Conservation (phyloP, 2,329 filamentous ascomycete species). For the Trichoderma aggressivum region DNA sequence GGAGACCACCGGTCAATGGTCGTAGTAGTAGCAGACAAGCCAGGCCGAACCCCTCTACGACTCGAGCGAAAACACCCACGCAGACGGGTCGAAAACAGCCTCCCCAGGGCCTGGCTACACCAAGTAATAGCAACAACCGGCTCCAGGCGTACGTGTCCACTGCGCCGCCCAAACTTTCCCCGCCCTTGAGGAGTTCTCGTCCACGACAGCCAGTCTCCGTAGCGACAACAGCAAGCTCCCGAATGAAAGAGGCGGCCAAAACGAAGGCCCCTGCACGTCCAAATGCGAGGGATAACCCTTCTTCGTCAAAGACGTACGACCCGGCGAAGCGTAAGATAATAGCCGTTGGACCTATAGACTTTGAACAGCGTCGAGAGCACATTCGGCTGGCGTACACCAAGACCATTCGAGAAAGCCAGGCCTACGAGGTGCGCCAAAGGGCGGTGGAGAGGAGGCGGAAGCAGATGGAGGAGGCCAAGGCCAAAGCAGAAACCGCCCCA, state of each 20-base stretch:
- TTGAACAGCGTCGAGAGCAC: slow-evolving; percentile 74
- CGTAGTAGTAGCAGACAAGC: slow-evolving; percentile 29
- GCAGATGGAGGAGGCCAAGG: slow-evolving; percentile 46
- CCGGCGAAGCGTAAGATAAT: slow-evolving; percentile 49
- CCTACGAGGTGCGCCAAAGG: slow-evolving; percentile 50
- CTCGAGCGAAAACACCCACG: slow-evolving; percentile 40
- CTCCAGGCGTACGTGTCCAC: slow-evolving; percentile 72
- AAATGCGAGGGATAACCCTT: slow-evolving; percentile 24
- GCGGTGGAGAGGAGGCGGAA: slow-evolving; percentile 48
- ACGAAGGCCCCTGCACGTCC: slow-evolving; percentile 44
- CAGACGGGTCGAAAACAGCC: slow-evolving; percentile 38
- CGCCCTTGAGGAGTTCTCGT: slow-evolving; percentile 74
- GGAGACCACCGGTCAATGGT: slow-evolving; percentile 41
- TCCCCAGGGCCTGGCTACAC: slow-evolving; percentile 41
- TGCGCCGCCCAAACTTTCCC: slow-evolving; percentile 68
- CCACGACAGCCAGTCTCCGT: slow-evolving; percentile 76
- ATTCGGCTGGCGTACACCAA: slow-evolving; percentile 84
- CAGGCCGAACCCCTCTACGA: slow-evolving; percentile 36
- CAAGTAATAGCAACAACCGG: slow-evolving; percentile 53
- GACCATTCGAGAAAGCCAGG: slow-evolving; percentile 72
- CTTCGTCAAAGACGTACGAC: slow-evolving; percentile 37
- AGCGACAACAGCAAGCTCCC: slow-evolving; percentile 68
- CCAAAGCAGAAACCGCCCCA: slow-evolving; percentile 34
- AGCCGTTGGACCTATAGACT: slow-evolving; percentile 73
- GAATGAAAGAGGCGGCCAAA: slow-evolving; percentile 61